A percentile compares a stretch with the other conserved stretches of the same genome.
Evolutionary conservation across 768 basidiomycete genomes (phyloP).

Genomic region (Phaffia australis): DNA sequence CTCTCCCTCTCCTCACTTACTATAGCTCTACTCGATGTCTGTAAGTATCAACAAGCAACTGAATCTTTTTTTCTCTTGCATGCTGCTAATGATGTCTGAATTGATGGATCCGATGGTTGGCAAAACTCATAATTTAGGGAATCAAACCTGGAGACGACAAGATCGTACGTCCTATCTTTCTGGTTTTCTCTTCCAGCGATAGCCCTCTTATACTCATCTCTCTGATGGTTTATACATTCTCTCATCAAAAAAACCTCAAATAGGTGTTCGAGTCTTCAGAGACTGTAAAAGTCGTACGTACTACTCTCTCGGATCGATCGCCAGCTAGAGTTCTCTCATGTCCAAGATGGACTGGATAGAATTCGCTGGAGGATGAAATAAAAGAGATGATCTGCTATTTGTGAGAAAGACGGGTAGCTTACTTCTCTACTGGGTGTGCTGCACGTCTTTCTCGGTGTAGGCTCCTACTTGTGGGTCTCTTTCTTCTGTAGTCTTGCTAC

Average conservation of each 20-base stretch:
- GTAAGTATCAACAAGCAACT: no score
- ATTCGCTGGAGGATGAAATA: neutral
- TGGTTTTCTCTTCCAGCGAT: neutral
- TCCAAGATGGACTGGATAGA: neutral
- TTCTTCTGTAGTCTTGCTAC: neutral
- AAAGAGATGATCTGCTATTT: neutral
- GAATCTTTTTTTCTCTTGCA: no score
- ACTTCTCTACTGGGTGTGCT: constrained; percentile 18
- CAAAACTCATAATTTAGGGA: neutral
- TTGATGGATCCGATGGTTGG: no score
- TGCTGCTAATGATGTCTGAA: no score
- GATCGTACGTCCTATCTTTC: constrained; percentile 17
- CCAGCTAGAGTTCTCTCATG: neutral
- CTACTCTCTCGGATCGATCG: neutral
- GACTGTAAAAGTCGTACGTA: constrained; percentile 31
- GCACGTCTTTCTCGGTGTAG: constrained; percentile 24
- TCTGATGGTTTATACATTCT: neutral
- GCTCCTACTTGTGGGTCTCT: constrained; percentile 22
- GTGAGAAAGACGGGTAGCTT: constrained; percentile 22
- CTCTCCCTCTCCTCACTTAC: no score
- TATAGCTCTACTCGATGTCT: no score
- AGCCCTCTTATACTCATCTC: no score
- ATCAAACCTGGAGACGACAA: constrained; percentile 23
- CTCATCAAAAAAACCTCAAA: neutral
- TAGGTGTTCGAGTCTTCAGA: constrained; percentile 36